Evolutionary conservation across 495 filamentous ascomycete species (phyloP).

Genomic region (Tirmania nivea): DNA sequence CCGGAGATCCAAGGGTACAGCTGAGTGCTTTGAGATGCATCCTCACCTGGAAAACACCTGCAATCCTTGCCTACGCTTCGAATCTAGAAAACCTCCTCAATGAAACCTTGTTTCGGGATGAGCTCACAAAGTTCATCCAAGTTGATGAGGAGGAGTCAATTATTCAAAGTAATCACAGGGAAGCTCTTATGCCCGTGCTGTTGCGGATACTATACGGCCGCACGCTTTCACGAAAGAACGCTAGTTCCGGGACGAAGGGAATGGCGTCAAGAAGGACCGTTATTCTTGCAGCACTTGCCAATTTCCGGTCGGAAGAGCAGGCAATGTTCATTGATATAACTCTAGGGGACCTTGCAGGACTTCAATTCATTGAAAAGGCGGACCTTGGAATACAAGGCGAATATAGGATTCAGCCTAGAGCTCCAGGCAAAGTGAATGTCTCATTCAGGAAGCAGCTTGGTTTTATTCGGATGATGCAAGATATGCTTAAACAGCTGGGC

Average conservation of each 20-base stretch:
- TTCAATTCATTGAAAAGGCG: conserved; percentile 33
- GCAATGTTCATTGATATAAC: conserved; percentile 63
- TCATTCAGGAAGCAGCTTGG: conserved; percentile 55
- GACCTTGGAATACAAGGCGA: conserved; percentile 1
- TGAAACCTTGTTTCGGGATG: conserved; percentile 76
- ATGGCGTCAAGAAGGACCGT: conserved; percentile 46
- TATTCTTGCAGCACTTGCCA: conserved; percentile 37
- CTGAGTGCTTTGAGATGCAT: conserved; percentile 65
- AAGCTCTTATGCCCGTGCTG: conserved; percentile 57
- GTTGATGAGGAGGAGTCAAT: conserved; percentile 43
- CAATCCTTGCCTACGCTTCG: conserved; percentile 59
- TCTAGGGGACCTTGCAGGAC: conserved; percentile 41
- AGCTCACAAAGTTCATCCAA: conserved; percentile 68
- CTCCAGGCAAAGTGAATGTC: conserved; percentile 29
- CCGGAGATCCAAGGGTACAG: conserved; percentile 78
- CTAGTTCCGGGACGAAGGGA: conserved; percentile 34
- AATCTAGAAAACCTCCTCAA: conserved; percentile 75
- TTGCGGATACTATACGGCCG: conserved; percentile 76
- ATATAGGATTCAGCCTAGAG: too few relatives aligned
- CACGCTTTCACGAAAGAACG: conserved; percentile 61
- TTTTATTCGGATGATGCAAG: conserved; percentile 69
- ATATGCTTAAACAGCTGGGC: conserved; percentile 66
- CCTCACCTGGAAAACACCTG: conserved; percentile 64
- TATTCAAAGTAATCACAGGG: conserved; percentile 50
- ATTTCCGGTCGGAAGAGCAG: conserved; percentile 42